Conservation (phyloP, 305 asterid species). For the Stenogyne calaminthoides region DNA sequence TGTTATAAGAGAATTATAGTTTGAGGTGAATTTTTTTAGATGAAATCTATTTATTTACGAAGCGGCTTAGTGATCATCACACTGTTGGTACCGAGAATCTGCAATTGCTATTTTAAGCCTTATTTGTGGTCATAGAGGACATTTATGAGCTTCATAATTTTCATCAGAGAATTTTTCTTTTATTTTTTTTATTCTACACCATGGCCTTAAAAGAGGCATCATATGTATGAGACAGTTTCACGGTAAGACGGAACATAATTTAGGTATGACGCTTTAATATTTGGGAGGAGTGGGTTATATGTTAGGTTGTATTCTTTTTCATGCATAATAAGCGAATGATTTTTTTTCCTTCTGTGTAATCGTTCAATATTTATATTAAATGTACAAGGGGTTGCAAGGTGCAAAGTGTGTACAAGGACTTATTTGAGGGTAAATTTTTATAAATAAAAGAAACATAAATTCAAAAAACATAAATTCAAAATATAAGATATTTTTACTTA, state of each 20-base stretch:
- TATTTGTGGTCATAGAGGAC: not conserved
- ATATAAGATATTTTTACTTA: no score
- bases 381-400: not conserved
- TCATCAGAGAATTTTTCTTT: not conserved
- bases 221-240: no score
- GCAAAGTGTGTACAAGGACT: no score
- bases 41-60: not conserved
- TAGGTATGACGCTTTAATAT: no score
- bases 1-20: not conserved
- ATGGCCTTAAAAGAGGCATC: no score
- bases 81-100: not conserved
- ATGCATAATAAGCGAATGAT: not conserved
- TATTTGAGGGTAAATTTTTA: no score
- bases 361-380: not conserved
- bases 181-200: not conserved
- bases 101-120: not conserved
- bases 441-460: no score
- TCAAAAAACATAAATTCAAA: no score
- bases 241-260: no score
- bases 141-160: not conserved
- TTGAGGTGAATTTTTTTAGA: not conserved
- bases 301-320: no score
- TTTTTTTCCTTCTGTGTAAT: not conserved
- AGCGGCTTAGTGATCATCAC: not conserved
- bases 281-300: no score